phyloP scores from a whole-genome alignment of 2,329 filamentous ascomycete genomes.

The Huntiella decipiens region DNA sequence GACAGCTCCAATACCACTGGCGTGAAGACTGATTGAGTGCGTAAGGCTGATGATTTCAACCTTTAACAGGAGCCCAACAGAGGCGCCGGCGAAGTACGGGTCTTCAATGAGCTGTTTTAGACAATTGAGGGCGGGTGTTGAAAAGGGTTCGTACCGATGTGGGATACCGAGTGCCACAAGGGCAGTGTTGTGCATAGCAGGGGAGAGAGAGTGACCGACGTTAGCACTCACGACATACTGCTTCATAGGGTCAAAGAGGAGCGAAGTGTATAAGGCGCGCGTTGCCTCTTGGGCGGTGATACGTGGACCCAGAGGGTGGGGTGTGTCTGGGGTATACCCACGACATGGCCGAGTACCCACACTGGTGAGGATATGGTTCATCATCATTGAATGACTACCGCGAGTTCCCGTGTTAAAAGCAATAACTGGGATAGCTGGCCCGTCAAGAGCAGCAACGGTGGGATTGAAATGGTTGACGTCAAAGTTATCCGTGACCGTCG shows the following conservation, averaged over 20 bases:
- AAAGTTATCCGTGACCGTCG: slow-evolving; percentile 41
- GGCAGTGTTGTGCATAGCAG: slow-evolving; percentile 59
- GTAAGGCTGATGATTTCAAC: slow-evolving; percentile 51
- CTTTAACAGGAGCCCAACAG: slow-evolving; percentile 57
- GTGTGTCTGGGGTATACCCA: slow-evolving; percentile 17
- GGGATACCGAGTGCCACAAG: slow-evolving; percentile 48
- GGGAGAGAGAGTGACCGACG: slow-evolving; percentile 53
- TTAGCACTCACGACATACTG: slow-evolving; percentile 59
- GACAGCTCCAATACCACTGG: slow-evolving; percentile 54
- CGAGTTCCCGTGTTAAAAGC: slow-evolving; percentile 45
- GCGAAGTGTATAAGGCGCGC: slow-evolving; percentile 44
- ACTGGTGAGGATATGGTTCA: slow-evolving; percentile 37
- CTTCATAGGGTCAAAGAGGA: slow-evolving; percentile 48
- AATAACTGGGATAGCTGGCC: slow-evolving; percentile 33
- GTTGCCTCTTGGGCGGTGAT: slow-evolving; percentile 46
- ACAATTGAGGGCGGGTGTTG: slow-evolving; percentile 41
- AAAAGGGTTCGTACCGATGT: slow-evolving; percentile 46
- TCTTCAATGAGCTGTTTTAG: slow-evolving; percentile 46
- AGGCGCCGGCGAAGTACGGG: slow-evolving; percentile 51
- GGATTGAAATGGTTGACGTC: slow-evolving; percentile 36
- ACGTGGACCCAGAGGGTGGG: slow-evolving; percentile 11
- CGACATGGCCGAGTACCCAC: slow-evolving; percentile 11
- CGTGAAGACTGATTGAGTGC: slow-evolving; percentile 52
- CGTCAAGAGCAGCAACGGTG: slow-evolving; percentile 24
- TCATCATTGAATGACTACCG: slow-evolving; percentile 45